Evolutionary conservation across 2,329 filamentous ascomycete genomes (phyloP).

Genomic region (Trichoderma breve): DNA sequence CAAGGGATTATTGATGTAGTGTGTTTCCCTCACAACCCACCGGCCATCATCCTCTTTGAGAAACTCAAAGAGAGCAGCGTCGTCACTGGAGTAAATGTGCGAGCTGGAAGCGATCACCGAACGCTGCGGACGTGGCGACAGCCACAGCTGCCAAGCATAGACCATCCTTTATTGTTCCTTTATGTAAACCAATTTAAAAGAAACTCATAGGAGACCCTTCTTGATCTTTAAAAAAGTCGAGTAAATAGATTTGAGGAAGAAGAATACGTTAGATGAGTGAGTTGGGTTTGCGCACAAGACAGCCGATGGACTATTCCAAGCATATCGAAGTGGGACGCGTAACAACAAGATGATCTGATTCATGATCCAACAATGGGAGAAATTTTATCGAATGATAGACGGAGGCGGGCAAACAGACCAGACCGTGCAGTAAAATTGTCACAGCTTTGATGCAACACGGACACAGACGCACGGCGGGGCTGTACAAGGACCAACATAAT

Average conservation of each 20-base stretch:
- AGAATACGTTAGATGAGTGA: neutral
- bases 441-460: neutral
- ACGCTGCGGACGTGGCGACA: conserved; percentile 3
- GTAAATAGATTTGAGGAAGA: rapidly evolving
- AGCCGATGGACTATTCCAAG: neutral
- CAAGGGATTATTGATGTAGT: neutral
- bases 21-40: conserved; percentile 5
- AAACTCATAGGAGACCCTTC: rapidly evolving
- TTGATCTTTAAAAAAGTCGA: neutral
- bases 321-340: neutral
- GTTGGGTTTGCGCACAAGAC: neutral
- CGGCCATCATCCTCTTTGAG: conserved; percentile 7
- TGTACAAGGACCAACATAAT: neutral
- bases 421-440: neutral
- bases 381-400: neutral
- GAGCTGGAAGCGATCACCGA: neutral
- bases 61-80: conserved; percentile 9
- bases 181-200: neutral
- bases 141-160: conserved; percentile 6
- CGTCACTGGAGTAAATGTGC: neutral
- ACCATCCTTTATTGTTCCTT: neutral
- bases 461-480: neutral
- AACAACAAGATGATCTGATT: neutral
- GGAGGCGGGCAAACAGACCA: neutral
- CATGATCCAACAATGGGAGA: neutral